These are phyloP conservation scores for Lophiostoma macrostomum DNA, from an alignment of 495 filamentous ascomycete genomes.

Conservation along the genomic window DNA sequence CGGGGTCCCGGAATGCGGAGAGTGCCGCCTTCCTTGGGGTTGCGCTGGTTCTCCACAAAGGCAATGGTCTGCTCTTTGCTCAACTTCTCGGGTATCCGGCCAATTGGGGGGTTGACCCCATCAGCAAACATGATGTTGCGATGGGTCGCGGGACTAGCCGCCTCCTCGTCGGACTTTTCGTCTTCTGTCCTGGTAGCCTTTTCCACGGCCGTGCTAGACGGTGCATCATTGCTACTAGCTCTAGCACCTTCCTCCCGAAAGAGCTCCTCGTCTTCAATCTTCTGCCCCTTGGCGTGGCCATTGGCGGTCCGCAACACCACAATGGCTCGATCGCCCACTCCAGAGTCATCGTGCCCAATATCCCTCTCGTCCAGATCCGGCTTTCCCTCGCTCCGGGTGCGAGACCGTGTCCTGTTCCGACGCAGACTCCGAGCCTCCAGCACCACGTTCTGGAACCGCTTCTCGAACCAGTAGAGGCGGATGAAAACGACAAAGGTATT, in stretches of 20 bases:
- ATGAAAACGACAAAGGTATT: constrained; percentile 84
- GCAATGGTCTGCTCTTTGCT: constrained; percentile 76
- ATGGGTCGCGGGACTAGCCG: constrained; percentile 19
- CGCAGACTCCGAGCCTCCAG: constrained; percentile 55
- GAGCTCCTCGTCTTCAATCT: constrained; percentile 39
- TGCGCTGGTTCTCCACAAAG: constrained; percentile 80
- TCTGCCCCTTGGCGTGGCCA: constrained; percentile 45
- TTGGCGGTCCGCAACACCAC: constrained; percentile 62
- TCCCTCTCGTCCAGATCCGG: constrained; percentile 40
- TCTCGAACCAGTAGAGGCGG: constrained; percentile 96
- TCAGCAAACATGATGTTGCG: constrained; percentile 62
- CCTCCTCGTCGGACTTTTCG: not conserved
- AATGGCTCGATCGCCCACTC: constrained; percentile 70
- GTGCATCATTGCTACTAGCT: too few species aligned
- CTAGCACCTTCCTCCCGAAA: too few species aligned
- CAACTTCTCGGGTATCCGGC: constrained; percentile 50
- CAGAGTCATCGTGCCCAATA: constrained; percentile 55
- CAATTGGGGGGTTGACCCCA: constrained; percentile 44
- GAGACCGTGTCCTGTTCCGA: constrained; percentile 54
- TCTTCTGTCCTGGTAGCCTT: too few species aligned
- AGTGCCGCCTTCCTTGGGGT: constrained; percentile 64
- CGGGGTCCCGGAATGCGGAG: constrained; percentile 83
- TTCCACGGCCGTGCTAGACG: constrained; percentile 18
- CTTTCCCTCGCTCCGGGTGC: constrained; percentile 52
- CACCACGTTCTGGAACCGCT: constrained; percentile 79